Evolutionary conservation across 2,329 filamentous ascomycete genomes (phyloP), one percentile per base, ranked within the genome.

Genomic region (Lachnellula subtilissima): DNA sequence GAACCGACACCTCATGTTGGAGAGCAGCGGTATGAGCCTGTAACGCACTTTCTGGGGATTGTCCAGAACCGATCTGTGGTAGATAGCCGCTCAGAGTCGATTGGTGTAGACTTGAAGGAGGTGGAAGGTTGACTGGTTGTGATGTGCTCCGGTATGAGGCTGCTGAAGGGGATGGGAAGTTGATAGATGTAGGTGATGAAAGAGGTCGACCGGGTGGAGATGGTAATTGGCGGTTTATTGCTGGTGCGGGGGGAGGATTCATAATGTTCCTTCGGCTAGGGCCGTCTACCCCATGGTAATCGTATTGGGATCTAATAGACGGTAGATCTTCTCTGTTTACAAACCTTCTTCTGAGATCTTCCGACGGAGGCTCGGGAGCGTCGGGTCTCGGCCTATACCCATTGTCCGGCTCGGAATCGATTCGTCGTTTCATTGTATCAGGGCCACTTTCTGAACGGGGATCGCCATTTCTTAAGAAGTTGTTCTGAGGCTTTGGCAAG

Each of bases 1-100:
- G 80, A 55, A 80, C 70, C 15, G 75, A 79, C 39, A 81, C 72
- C 64, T 81, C 77, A 62, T 80, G 78, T 61, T 81, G 80, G 7
- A 82, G 71, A 50, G 65, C 64, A 14, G 67, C 65, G 14, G 68
- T 60, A 51, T 69, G 67, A 5, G 60, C 61, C 48, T 67, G 65
- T 46, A 69, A 58, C 46, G 67, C 67, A 19, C 46, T 55, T 48
- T 69, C 67, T 8, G 63, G 35, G 11, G 61, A 54, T 37, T 58
- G 63, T n/a, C 56, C 39, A 8, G 61, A 45, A 22, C 55, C 53
- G 14, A 68, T 65, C 5, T 65, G 62, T 35, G 66, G 65, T 32
- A 69, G 54, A 49, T 64, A 62, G 25, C 52, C 51, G 35, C 52
- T 56, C 12, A 50, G 43, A 14, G 54, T 50, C 39, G 63, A 48